A percentile compares a stretch with the other conserved stretches of the same genome.
These are phyloP conservation scores for Sphagnum tenellum DNA, from an alignment of 225 moss, liverwort and hornwort species.

Conservation along the genomic window DNA sequence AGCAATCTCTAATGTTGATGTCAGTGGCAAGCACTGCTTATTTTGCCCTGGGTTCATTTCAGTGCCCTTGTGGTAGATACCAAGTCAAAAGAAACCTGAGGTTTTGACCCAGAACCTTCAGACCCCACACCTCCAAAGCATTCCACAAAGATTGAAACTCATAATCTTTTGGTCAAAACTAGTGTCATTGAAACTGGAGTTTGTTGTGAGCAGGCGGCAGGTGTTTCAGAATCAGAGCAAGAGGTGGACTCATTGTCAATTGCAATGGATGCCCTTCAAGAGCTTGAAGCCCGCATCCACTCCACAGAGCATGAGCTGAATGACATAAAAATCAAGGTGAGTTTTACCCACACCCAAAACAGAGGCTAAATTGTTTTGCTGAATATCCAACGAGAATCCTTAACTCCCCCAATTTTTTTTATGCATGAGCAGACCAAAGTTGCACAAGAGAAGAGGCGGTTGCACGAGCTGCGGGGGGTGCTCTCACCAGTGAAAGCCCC, in stretches of 20 bases:
- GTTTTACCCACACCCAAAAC: too few species aligned
- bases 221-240: conserved; percentile 32
- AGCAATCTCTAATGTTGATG: background rate
- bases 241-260: conserved; percentile 32
- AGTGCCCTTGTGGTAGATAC: background rate
- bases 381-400: too few species aligned
- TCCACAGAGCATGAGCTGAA: conserved; percentile 53
- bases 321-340: conserved; percentile 58
- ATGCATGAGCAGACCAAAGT: conserved; percentile 36
- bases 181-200: too few species aligned
- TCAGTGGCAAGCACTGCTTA: background rate
- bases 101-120: background rate
- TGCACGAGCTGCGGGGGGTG: conserved; percentile 44
- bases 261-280: conserved; percentile 62
- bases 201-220: conserved; percentile 47
- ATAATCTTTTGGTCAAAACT: too few species aligned
- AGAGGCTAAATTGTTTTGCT: too few species aligned
- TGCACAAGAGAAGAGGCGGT: conserved; percentile 49
- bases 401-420: background rate
- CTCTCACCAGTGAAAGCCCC: conserved; percentile 51
- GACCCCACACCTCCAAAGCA: background rate
- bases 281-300: conserved; percentile 56
- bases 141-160: too few species aligned
- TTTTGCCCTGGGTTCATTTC: background rate
- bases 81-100: background rate